Evolutionary conservation across 768 basidiomycete species (phyloP).

Genomic region (Tricholoma sp.): DNA sequence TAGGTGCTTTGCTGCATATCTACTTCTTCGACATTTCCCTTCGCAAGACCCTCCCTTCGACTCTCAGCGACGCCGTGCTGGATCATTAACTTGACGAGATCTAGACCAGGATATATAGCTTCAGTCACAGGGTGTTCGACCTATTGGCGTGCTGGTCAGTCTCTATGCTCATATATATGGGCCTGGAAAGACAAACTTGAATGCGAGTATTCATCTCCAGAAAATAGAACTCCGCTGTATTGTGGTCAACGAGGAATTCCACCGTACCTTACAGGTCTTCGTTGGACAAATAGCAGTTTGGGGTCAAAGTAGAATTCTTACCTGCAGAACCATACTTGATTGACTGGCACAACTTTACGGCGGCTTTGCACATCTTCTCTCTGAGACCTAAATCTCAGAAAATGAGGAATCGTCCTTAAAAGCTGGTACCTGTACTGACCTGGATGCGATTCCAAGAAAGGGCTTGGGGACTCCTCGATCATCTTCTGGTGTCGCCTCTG

Average conservation of each 20-base stretch:
- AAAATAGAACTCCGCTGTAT: constrained; percentile 53
- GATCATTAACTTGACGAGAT: constrained; percentile 64
- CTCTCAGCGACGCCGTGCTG: constrained; percentile 44
- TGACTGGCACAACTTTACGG: constrained; percentile 39
- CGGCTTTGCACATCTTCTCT: constrained; percentile 46
- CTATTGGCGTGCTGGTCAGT: constrained; percentile 21
- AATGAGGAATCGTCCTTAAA: not conserved
- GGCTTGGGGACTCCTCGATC: constrained; percentile 65
- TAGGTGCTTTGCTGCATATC: constrained; percentile 36
- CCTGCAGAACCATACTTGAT: constrained; percentile 59
- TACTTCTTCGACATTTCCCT: constrained; percentile 6
- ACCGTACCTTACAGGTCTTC: constrained; percentile 48
- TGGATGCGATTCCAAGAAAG: constrained; percentile 42
- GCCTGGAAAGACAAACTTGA: constrained; percentile 31
- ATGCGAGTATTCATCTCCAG: constrained; percentile 71
- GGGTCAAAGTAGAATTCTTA: constrained; percentile 15
- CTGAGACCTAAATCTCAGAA: constrained; percentile 30
- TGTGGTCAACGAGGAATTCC: constrained; percentile 59
- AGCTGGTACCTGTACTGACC: constrained; percentile 25
- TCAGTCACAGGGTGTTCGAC: constrained; percentile 71
- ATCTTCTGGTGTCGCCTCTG: constrained; percentile 72
- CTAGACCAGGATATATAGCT: constrained; percentile 45
- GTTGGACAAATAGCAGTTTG: not conserved
- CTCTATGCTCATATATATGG: not conserved
- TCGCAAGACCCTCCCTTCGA: constrained; percentile 3